Conservation (phyloP, 495 filamentous ascomycete genomes). For the Durotheca rogersii region DNA sequence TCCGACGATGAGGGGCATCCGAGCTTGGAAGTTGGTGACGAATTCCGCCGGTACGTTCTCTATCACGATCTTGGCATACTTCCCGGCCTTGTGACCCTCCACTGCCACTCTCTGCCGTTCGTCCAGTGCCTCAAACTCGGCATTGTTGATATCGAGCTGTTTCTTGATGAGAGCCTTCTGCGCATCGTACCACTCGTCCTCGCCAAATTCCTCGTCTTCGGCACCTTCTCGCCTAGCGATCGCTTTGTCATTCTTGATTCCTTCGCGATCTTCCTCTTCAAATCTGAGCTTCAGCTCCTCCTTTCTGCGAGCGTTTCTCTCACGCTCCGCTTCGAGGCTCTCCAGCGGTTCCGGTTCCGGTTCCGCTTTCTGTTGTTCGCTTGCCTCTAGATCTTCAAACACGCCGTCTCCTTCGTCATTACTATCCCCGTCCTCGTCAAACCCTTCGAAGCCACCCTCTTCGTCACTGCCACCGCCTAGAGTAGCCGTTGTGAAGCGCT, state of each 20-base stretch:
- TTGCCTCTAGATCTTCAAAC: constrained; percentile 86
- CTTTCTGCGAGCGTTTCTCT: constrained; percentile 85
- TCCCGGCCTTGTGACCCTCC: constrained; percentile 90
- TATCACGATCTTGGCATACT: constrained; percentile 86
- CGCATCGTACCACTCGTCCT: constrained; percentile 97
- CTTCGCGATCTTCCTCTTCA: constrained; percentile 95
- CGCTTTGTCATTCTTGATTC: constrained; percentile 82
- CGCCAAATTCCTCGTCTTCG: constrained; percentile 75
- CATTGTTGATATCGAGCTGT: constrained; percentile 90
- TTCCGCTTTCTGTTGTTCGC: constrained; percentile 54
- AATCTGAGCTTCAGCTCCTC: constrained; percentile 93
- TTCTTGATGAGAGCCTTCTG: constrained; percentile 95
- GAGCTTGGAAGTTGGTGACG: constrained; percentile 79
- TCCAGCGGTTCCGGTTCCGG: constrained; percentile 38
- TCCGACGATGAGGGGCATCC: constrained; percentile 83
- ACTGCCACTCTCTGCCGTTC: constrained; percentile 74
- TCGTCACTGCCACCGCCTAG: constrained; percentile 54
- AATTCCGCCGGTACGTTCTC: constrained; percentile 91
- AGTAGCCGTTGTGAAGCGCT: constrained; percentile 71
- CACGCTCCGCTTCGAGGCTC: constrained; percentile 77
- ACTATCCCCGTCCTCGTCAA: constrained; percentile 62
- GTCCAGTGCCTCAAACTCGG: constrained; percentile 85
- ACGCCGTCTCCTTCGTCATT: constrained; percentile 87
- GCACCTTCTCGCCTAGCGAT: constrained; percentile 62
- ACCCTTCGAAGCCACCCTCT: constrained; percentile 44